Evolutionary conservation across 352 stramenopile genomes (phyloP), one percentile per base, ranked within the genome.

Genomic region (Phytophthora cryptogea): DNA sequence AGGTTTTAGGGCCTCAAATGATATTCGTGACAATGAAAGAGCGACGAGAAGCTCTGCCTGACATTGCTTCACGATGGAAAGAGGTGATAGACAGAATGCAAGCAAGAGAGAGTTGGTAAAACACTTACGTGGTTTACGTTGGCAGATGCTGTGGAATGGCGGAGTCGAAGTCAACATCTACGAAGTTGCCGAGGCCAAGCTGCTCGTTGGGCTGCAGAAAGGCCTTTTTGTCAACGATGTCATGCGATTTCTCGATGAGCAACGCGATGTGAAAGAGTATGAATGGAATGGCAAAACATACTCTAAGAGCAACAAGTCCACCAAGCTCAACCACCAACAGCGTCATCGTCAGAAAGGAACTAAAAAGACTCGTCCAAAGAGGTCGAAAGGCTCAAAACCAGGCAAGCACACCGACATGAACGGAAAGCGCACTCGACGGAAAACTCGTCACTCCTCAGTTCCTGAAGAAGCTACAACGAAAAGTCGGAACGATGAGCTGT

Each of bases 111-210:
- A 41, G 20, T n/a, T 23, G n/a, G 6, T 30, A 27, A 30, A 16
- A 40, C 27, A 49, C 33, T 62, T 48, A 49, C n/a, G 16, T 40
- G 47, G 8, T 47, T 49, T n/a, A n/a, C 13, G 30, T 23, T 44
- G 20, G 20, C 30, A 91, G 83, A 84, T 88, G 76, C 65, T 93
- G 33, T 90, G 78, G 80, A 89, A 80, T 32, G 83, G 81, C 33
- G 79, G 83, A 5, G 65, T 90, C 5, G 76, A 91, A 9, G 78
- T 80, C 17, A 90, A 75, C 32, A 74, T 89, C 28, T 91, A 90
- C 57, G 80, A 91, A 59, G 72, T 92, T 28, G 74, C 79, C 11
- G 53, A 72, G 5, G 64, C 52, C 5, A 80, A 85, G 49, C 48
- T 92, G 50, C 70, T 92, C 8, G 45, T 90, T 9, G 83, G 80